Conservation (phyloP, 176 grass and related monocot genomes). For the Carex parvula region DNA sequence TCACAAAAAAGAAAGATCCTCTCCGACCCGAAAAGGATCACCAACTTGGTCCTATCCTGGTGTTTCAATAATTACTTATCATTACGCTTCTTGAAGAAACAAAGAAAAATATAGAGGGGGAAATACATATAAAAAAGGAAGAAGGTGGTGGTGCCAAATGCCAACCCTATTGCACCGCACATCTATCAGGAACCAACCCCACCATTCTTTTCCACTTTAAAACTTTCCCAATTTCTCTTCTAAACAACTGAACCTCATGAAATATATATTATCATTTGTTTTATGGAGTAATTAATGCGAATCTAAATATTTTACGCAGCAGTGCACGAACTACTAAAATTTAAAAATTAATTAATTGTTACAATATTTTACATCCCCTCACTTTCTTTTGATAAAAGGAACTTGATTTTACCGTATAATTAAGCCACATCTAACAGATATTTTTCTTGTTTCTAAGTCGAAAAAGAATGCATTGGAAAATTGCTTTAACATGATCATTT, state of each 20-base stretch:
- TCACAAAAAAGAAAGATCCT: conserved; percentile 28
- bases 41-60: conserved; percentile 19
- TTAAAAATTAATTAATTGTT: too few relatives aligned
- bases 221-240: conserved; percentile 32
- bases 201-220: conserved; percentile 27
- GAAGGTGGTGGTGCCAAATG: conserved; percentile 25
- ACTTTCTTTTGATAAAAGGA: too few relatives aligned
- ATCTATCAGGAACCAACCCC: conserved; percentile 40
- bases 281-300: neutral
- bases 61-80: conserved; percentile 38
- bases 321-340: too few relatives aligned
- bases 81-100: conserved; percentile 23
- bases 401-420: too few relatives aligned
- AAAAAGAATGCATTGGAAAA: neutral
- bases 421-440: too few relatives aligned
- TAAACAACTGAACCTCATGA: conserved; percentile 16
- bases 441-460: neutral
- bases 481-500: neutral
- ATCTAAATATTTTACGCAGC: neutral
- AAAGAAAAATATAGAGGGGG: conserved; percentile 16
- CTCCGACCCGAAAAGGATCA: conserved; percentile 7
- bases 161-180: conserved; percentile 20
- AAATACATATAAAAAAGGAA: conserved; percentile 12
- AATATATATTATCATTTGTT: neutral
- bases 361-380: too few relatives aligned